Evolutionary conservation across 2,329 filamentous ascomycete species (phyloP).

Genomic region (Acephala macrosclerotiorum): DNA sequence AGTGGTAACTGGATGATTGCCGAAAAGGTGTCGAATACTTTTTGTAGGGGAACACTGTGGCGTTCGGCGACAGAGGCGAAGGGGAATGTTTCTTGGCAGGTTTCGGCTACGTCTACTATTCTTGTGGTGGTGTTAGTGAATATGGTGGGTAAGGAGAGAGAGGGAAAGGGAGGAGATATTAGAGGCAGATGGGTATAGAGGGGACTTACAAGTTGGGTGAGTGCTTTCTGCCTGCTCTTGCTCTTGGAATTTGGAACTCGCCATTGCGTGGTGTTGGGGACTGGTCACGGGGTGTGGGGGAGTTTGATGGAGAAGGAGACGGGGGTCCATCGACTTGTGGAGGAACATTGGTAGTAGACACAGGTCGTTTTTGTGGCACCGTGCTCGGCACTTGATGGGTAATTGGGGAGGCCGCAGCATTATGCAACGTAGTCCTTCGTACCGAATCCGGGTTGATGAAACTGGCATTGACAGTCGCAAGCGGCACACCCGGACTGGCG

Average conservation of each 20-base stretch:
- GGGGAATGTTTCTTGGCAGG: conserved; percentile 54
- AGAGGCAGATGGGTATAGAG: too few species aligned
- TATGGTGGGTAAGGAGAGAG: too few species aligned
- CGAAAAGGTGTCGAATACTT: conserved; percentile 55
- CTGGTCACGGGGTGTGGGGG: not conserved
- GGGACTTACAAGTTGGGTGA: conserved; percentile 38
- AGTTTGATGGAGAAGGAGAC: not conserved
- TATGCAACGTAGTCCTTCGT: not conserved
- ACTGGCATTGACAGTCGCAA: not conserved
- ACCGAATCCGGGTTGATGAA: not conserved
- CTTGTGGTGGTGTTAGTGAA: conserved; percentile 43
- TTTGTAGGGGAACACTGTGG: conserved; percentile 51
- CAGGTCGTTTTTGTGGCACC: not conserved
- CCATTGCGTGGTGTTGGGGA: not conserved
- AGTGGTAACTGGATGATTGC: conserved; percentile 58
- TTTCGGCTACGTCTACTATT: conserved; percentile 58
- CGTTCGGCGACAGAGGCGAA: conserved; percentile 54
- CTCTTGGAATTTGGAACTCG: conserved; percentile 21
- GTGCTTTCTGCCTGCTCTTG: conserved; percentile 24
- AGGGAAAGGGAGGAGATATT: too few species aligned
- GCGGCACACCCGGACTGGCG: not conserved
- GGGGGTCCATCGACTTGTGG: not conserved
- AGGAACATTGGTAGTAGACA: not conserved
- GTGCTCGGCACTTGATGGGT: not conserved
- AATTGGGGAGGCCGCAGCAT: not conserved